A percentile compares a stretch with the other conserved stretches of the same genome.
These are phyloP conservation scores for Penicillium sp. DNA, from an alignment of 2,329 filamentous ascomycete species.

Conservation along the genomic window DNA sequence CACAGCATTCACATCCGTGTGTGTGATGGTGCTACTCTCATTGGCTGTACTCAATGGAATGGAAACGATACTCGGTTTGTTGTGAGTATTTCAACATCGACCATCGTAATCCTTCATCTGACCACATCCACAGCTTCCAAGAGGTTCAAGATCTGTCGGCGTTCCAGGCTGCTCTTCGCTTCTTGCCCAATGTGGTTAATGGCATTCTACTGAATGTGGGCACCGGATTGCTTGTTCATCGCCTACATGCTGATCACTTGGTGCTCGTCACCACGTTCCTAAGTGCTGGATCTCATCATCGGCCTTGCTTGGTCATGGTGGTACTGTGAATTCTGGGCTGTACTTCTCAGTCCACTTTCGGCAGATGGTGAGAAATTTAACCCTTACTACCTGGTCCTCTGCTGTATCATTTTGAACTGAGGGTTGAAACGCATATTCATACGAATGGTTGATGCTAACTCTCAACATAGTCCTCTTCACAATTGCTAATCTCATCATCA, in stretches of 20 bases:
- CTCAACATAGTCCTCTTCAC: slow-evolving; percentile 53
- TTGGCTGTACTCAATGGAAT: slow-evolving; percentile 51
- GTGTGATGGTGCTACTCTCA: slow-evolving; percentile 52
- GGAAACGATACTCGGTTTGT: slow-evolving; percentile 53
- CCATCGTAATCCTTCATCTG: no score
- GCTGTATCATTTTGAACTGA: no score
- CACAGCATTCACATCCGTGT: slow-evolving; percentile 57
- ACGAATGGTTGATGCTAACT: background rate
- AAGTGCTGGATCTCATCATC: slow-evolving; percentile 41
- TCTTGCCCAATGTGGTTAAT: slow-evolving; percentile 49
- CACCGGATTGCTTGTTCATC: slow-evolving; percentile 51
- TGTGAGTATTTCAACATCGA: no score
- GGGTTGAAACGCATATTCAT: no score
- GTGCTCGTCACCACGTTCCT: slow-evolving; percentile 41
- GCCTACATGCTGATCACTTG: slow-evolving; percentile 46
- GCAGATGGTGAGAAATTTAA: slow-evolving; percentile 37
- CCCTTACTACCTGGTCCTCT: no score
- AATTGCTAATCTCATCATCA: slow-evolving; percentile 57
- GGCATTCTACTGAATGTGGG: slow-evolving; percentile 44
- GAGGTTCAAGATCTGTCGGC: slow-evolving; percentile 52
- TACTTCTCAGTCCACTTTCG: slow-evolving; percentile 46
- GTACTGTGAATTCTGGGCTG: slow-evolving; percentile 47
- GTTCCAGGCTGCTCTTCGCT: slow-evolving; percentile 49
- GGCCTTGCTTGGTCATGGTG: slow-evolving; percentile 52
- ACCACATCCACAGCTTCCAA: slow-evolving; percentile 48